Conservation (phyloP, 129 eudicot genomes). For the Apium graveolens region DNA sequence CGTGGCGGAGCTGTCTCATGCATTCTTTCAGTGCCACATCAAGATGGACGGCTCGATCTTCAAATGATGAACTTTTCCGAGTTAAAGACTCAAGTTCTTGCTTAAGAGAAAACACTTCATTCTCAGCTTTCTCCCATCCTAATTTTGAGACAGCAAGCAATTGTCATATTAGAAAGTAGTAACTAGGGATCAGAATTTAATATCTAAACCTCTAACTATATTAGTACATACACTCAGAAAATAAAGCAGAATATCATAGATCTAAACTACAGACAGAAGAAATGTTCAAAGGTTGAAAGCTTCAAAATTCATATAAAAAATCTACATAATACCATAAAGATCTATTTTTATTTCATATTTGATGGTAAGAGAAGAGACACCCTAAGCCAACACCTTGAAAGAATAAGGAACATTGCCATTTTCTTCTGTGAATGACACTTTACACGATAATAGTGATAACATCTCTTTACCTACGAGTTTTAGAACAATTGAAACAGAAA, state of each 20-base stretch:
- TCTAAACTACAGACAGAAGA: neutral
- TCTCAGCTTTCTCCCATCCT: constrained; percentile 99
- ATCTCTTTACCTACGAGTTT: neutral
- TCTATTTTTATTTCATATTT: neutral
- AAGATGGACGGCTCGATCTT: constrained; percentile 72
- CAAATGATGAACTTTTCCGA: constrained; percentile 51
- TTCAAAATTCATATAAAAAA: neutral
- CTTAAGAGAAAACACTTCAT: constrained; percentile 47
- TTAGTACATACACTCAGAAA: neutral
- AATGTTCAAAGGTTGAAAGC: neutral
- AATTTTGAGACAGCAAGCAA: constrained; percentile 1
- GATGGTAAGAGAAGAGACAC: neutral
- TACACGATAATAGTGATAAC: neutral
- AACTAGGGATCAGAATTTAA: neutral
- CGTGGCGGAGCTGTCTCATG: constrained; percentile 78
- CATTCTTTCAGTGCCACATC: constrained; percentile 97
- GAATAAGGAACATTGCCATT: neutral
- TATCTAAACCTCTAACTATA: neutral
- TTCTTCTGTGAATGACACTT: neutral
- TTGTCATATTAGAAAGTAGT: neutral
- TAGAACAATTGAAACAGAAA: neutral
- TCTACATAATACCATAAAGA: neutral
- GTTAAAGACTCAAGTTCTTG: constrained; percentile 48
- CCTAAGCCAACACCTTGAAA: neutral
- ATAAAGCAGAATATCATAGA: neutral